These are phyloP conservation scores for Immersiella caudata DNA, from an alignment of 495 filamentous ascomycete species.

Conservation along the genomic window DNA sequence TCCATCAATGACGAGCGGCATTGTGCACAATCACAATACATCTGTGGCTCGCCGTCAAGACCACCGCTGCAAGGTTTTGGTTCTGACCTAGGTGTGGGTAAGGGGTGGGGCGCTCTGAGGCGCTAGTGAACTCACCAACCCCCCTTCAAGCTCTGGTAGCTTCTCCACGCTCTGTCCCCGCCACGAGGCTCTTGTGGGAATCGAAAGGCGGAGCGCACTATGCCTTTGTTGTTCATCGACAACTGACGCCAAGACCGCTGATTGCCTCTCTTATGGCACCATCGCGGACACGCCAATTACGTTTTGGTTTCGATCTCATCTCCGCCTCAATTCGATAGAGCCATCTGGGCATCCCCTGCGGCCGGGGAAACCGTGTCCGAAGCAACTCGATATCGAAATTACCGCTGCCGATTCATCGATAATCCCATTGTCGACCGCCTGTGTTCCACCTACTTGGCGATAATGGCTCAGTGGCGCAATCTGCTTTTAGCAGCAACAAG, in stretches of 20 bases:
- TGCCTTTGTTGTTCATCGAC: background rate
- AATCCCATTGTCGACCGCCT: background rate
- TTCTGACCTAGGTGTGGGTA: background rate
- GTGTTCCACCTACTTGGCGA: background rate
- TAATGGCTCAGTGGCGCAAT: background rate
- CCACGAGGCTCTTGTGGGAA: slow-evolving; percentile 2
- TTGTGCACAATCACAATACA: too few relatives aligned
- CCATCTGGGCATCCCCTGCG: background rate
- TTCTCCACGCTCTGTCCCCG: background rate
- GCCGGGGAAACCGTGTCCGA: background rate
- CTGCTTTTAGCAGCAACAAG: background rate
- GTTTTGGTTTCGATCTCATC: background rate
- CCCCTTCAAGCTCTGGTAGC: background rate
- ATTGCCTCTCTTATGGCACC: background rate
- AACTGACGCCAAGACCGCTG: background rate
- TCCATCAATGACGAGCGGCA: background rate
- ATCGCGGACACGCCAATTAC: background rate
- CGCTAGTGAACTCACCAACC: background rate
- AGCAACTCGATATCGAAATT: background rate
- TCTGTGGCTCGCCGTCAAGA: background rate
- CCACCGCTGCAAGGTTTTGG: background rate
- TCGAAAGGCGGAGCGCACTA: background rate
- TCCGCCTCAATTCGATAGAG: background rate
- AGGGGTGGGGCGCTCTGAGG: background rate
- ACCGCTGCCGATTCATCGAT: background rate